Conservation (phyloP, 1,139 yeast species). For the Debaryomycetaceae sp. region DNA sequence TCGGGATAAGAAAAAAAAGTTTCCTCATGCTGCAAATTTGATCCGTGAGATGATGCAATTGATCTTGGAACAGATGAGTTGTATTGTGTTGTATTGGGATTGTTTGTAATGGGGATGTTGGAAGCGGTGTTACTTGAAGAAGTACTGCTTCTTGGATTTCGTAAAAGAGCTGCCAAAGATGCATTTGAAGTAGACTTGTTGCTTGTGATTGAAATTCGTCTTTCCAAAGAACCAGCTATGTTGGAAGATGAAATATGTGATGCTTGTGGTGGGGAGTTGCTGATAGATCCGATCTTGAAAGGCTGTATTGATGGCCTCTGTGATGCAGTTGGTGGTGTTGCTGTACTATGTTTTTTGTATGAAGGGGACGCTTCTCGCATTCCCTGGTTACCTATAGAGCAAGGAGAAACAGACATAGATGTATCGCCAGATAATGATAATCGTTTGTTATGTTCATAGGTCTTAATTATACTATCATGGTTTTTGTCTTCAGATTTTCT, state of each 20-base stretch:
- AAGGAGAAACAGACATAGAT: conserved; percentile 32
- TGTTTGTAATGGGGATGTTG: conserved; percentile 24
- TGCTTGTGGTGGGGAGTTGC: conserved; percentile 43
- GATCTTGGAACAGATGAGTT: conserved; percentile 35
- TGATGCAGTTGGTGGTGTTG: conserved; percentile 14
- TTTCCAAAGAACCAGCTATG: conserved; percentile 28
- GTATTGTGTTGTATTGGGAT: conserved; percentile 11
- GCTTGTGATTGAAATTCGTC: conserved; percentile 44
- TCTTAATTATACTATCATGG: neutral
- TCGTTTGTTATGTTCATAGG: conserved; percentile 7
- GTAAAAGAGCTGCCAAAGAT: conserved; percentile 50
- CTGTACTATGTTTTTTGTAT: conserved; percentile 9
- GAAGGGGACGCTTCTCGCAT: conserved; percentile 10
- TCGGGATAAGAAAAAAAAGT: conserved; percentile 22
- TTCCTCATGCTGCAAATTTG: conserved; percentile 20
- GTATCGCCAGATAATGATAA: conserved; percentile 12
- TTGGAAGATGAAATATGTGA: conserved; percentile 18
- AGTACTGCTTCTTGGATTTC: conserved; percentile 44
- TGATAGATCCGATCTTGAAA: conserved; percentile 60
- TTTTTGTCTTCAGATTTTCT: conserved; percentile 1
- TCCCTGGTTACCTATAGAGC: conserved; percentile 15
- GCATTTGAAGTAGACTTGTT: conserved; percentile 54
- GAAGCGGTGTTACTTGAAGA: conserved; percentile 29
- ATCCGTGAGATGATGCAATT: conserved; percentile 41
- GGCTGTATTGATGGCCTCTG: conserved; percentile 48